Conservation (phyloP, 2,329 filamentous ascomycete species). For the Sordariomycetes sp. region DNA sequence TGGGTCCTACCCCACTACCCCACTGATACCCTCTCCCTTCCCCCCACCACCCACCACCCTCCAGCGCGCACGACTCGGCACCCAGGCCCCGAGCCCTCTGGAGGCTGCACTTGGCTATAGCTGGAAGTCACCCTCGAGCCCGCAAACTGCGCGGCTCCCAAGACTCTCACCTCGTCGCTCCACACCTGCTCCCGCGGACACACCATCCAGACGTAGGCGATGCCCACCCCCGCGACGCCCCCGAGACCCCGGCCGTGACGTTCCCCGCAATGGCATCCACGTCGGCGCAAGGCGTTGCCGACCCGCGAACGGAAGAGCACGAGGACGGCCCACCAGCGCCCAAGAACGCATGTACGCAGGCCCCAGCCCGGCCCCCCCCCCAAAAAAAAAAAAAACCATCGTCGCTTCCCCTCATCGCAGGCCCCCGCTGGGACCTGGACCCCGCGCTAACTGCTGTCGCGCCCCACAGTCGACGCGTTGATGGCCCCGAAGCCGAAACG, state of each 20-base stretch:
- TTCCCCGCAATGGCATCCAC: neutral
- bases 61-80: neutral
- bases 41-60: neutral
- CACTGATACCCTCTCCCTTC: neutral
- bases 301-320: neutral
- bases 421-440: neutral
- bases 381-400: too few relatives aligned
- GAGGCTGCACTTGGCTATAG: too few relatives aligned
- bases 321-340: neutral
- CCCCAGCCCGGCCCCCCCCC: too few relatives aligned
- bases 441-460: neutral
- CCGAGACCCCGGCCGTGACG: neutral
- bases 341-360: slow-evolving; percentile 2
- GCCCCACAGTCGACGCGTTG: slow-evolving; percentile 18
- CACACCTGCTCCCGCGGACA: too few relatives aligned
- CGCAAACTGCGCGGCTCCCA: too few relatives aligned
- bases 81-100: too few relatives aligned
- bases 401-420: neutral
- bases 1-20: neutral
- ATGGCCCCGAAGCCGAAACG: slow-evolving; percentile 23
- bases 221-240: neutral
- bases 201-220: neutral
- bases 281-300: neutral
- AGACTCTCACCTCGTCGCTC: too few relatives aligned
- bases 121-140: too few relatives aligned